Evolutionary conservation across 257 asterid species (phyloP).

Genomic region (Nicotiana undulata): DNA sequence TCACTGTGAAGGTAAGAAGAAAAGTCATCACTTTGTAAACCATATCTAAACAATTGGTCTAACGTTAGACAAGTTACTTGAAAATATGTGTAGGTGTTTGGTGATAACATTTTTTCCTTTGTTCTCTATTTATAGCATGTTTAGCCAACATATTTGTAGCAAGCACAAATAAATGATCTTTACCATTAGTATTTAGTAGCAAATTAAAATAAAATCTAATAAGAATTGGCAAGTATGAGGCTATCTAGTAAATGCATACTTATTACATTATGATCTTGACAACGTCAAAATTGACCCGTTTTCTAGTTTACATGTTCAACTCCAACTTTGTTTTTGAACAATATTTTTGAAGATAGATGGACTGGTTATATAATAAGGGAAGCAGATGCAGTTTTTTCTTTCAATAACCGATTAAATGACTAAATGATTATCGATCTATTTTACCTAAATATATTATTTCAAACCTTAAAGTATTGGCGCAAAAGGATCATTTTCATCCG

Average conservation of each 20-base stretch:
- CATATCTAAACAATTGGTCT: neutral
- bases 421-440: too few species aligned
- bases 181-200: neutral
- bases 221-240: neutral
- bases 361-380: too few species aligned
- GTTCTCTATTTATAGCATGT: neutral
- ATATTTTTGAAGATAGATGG: too few species aligned
- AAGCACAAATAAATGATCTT: neutral
- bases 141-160: neutral
- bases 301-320: neutral
- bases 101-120: neutral
- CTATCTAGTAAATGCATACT: neutral
- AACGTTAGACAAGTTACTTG: neutral
- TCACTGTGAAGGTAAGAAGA: neutral
- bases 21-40: neutral
- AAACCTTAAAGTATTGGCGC: too few species aligned
- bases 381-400: too few species aligned
- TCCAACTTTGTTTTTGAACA: neutral
- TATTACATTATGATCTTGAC: neutral
- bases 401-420: too few species aligned
- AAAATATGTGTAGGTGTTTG: neutral
- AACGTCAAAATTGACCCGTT: neutral
- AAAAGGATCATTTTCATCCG: too few species aligned
- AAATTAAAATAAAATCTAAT: neutral
- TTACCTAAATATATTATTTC: too few species aligned